These are phyloP conservation scores for Sclerospora graminicola DNA, from an alignment of 352 stramenopile species.

Conservation along the genomic window DNA sequence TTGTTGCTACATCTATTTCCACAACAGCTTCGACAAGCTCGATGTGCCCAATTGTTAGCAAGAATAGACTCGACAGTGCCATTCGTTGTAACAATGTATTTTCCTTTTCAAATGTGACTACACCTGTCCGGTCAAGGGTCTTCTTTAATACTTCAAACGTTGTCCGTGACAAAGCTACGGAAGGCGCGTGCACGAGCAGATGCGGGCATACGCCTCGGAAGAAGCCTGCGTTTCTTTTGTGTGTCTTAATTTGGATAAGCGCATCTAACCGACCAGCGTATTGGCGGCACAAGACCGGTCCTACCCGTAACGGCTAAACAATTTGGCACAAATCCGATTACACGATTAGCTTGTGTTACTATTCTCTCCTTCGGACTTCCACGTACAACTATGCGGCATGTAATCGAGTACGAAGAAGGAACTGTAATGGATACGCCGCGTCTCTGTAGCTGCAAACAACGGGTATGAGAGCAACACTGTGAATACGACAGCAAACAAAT, in stretches of 20 bases:
- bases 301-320: slow-evolving; percentile 13
- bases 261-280: slow-evolving; percentile 69
- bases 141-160: slow-evolving; percentile 96
- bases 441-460: slow-evolving; percentile 62
- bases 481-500: slow-evolving; percentile 33
- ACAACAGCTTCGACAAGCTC: too few relatives aligned
- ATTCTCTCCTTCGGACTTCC: neutral
- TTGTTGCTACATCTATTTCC: too few relatives aligned
- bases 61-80: too few relatives aligned
- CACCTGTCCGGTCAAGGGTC: slow-evolving; percentile 49
- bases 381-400: slow-evolving; percentile 30
- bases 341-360: slow-evolving; percentile 1
- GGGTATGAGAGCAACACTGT: slow-evolving; percentile 64
- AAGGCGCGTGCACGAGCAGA: slow-evolving; percentile 92
- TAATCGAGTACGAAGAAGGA: slow-evolving; percentile 48
- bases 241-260: slow-evolving; percentile 81
- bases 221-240: slow-evolving; percentile 91
- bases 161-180: slow-evolving; percentile 98
- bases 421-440: slow-evolving; percentile 52
- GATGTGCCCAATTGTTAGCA: too few relatives aligned
- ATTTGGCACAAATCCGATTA: too few relatives aligned
- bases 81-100: too few relatives aligned
- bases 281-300: slow-evolving; percentile 53
- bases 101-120: too few relatives aligned
- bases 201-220: slow-evolving; percentile 92